Evolutionary conservation across 106 monocot genomes (phyloP), one percentile per base, ranked within the genome.

Genomic region (Allium sativum): DNA sequence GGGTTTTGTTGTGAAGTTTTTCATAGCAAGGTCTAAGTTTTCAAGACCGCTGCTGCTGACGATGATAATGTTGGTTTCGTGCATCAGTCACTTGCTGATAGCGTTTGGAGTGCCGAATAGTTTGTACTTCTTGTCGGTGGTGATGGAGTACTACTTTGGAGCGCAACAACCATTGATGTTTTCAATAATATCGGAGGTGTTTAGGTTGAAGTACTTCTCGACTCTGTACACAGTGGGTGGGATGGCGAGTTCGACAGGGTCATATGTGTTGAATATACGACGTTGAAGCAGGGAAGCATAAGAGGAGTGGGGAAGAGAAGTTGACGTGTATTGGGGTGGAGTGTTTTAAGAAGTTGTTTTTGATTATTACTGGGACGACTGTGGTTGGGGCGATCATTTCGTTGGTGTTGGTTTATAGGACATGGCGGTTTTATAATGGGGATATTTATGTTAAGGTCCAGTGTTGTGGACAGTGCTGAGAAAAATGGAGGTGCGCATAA

Each of bases 161-260:
- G 84, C 84, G 0, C 81, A 83, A 69, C 69, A 67, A 73, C 83
- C 87, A 6, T 45, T 92, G 19, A 55, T 87, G 44, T 78, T 74
- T 53, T 76, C 80, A 15, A 84, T 92, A 55, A 84, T 86, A 21
- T 92, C 92, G 3, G 92, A 92, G 65, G n/a, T 92, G 14, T 92
- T 92, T 52, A 87, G 92, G 12, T 70, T 92, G 42, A 87, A 84
- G 69, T 78, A 84, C 70, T 92, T 78, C 73, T 78, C 92, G 40
- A 87, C 87, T 2, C 67, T 92, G 18, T 84, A 84, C 76, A 92
- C 86, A 55, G 72, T 84, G n/a, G 86, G 83, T 5, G 71, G 68
- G 19, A 68, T 71, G 8, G 92, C 83, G 8, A 84, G 87, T 44
- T 87, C 92, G 0, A 42, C 87, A 0, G 92, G 83, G 1, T 80